Evolutionary conservation across 352 stramenopile genomes (phyloP).

Genomic region (Thalassiosira allenii): DNA sequence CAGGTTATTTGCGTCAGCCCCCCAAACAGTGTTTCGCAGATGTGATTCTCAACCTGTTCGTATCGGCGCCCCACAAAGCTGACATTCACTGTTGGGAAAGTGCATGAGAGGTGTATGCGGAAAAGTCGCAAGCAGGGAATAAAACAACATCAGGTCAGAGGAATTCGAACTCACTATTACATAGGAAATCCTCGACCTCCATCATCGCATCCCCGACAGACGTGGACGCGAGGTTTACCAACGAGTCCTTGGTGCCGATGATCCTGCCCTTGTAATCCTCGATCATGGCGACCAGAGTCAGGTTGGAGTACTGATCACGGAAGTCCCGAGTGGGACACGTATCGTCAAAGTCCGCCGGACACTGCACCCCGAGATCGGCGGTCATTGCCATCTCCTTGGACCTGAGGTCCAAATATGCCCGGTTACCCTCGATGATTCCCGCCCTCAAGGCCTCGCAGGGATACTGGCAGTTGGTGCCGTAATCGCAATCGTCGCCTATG

Average conservation of each 20-base stretch:
- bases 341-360: constrained; percentile 25
- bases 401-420: constrained; percentile 30
- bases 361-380: constrained; percentile 56
- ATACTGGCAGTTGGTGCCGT: constrained; percentile 56
- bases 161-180: too few species aligned
- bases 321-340: constrained; percentile 58
- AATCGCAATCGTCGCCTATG: constrained; percentile 50
- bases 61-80: constrained; percentile 59
- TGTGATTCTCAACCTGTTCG: constrained; percentile 44
- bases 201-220: constrained; percentile 69
- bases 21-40: constrained; percentile 57
- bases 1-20: constrained; percentile 57
- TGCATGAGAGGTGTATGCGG: too few species aligned
- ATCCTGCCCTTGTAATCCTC: constrained; percentile 55
- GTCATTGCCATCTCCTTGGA: constrained; percentile 55
- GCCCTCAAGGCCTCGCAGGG: constrained; percentile 39
- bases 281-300: constrained; percentile 52
- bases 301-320: constrained; percentile 31
- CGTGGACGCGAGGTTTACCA: constrained; percentile 60
- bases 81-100: too few species aligned
- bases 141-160: too few species aligned
- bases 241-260: constrained; percentile 36
- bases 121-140: too few species aligned
- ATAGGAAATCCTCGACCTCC: constrained; percentile 68
- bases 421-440: constrained; percentile 49